phyloP scores from a whole-genome alignment of 805 yeast species.

The Kodamaea laetipori region DNA sequence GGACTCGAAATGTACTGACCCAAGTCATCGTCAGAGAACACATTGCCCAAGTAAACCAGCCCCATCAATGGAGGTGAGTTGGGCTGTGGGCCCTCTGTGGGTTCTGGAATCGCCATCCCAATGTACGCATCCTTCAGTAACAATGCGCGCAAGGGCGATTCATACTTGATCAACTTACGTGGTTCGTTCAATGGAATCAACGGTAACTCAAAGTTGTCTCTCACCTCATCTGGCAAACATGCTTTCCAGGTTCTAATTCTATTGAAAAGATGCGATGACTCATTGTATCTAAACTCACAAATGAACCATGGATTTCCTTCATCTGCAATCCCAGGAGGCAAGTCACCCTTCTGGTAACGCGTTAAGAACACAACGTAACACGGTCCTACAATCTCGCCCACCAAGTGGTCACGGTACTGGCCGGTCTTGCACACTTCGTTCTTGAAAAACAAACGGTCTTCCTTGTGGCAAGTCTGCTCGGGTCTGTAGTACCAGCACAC shows the following conservation, averaged over 20 bases:
- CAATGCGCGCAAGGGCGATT: slow-evolving; percentile 80
- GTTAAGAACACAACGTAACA: slow-evolving; percentile 95
- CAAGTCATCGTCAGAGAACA: slow-evolving; percentile 76
- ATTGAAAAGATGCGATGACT: slow-evolving; percentile 84
- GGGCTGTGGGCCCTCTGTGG: slow-evolving; percentile 75
- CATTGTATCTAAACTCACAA: slow-evolving; percentile 94
- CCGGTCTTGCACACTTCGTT: slow-evolving; percentile 97
- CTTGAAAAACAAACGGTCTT: slow-evolving; percentile 83
- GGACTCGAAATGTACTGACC: slow-evolving; percentile 62
- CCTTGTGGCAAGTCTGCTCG: slow-evolving; percentile 95
- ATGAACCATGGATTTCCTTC: slow-evolving; percentile 83
- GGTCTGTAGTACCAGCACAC: slow-evolving; percentile 98
- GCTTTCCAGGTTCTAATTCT: slow-evolving; percentile 98
- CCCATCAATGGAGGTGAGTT: slow-evolving; percentile 93
- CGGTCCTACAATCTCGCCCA: slow-evolving; percentile 86
- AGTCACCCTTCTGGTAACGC: slow-evolving; percentile 92
- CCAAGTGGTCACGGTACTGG: slow-evolving; percentile 91
- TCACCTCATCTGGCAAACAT: slow-evolving; percentile 93
- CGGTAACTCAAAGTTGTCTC: slow-evolving; percentile 77
- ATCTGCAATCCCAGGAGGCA: slow-evolving; percentile 61
- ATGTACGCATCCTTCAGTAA: slow-evolving; percentile 74
- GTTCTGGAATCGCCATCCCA: slow-evolving; percentile 77
- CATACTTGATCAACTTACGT: slow-evolving; percentile 69
- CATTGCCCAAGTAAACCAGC: slow-evolving; percentile 79
- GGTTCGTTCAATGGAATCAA: slow-evolving; percentile 68